Base-by-base conservation (phyloP, 2,329 filamentous ascomycete genomes). In the Colletotrichum musicola region DNA sequence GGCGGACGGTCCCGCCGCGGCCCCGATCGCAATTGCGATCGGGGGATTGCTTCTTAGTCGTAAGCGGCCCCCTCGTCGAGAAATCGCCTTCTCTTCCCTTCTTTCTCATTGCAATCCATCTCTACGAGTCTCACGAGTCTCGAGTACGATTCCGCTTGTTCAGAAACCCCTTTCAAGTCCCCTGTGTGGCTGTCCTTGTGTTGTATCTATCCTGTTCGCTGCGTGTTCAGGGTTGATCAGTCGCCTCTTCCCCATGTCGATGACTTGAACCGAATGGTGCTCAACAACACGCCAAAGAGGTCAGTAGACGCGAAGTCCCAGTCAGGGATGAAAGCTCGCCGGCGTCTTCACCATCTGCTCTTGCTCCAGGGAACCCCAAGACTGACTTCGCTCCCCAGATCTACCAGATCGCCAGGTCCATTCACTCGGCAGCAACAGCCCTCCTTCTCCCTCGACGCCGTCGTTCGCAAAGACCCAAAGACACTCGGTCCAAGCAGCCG, bases 1-100 rank as follows among this genome's bases (percentile, higher is more conserved):
- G 66, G 66, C 66, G 66, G 66, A 61, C 55, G 55, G 62, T 40
- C 53, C 62, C 66, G 44, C 55, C 25, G 57, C 62, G 62, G 51
- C 62, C 62, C 66, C 64, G 66, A 69, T 69, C 66, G 66, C 66
- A 69, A 69, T 69, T 69, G 66, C 66, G 66, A 69, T 69, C 66
- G 66, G 65, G 47, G 59, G 66, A 66, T 57, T 65, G 66, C 66
- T 69, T 69, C 66, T 60, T 69, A 69, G 66, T 69, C 66, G 66
- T 56, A 61, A 61, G 62, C 62, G 55, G 66, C 66, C 66, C 66
- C 66, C 49, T 69, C 60, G 66, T 35, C 30, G 7, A 35, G 30
- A 35, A 69, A 55, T 56, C 27, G 46, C 54, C 49, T 22, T 65
- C 64, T 65, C 56, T 51, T 25, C 55, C 66, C 54, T 50, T 51